phyloP scores from a whole-genome alignment of 805 yeast species.

The Candida loeiensis region DNA sequence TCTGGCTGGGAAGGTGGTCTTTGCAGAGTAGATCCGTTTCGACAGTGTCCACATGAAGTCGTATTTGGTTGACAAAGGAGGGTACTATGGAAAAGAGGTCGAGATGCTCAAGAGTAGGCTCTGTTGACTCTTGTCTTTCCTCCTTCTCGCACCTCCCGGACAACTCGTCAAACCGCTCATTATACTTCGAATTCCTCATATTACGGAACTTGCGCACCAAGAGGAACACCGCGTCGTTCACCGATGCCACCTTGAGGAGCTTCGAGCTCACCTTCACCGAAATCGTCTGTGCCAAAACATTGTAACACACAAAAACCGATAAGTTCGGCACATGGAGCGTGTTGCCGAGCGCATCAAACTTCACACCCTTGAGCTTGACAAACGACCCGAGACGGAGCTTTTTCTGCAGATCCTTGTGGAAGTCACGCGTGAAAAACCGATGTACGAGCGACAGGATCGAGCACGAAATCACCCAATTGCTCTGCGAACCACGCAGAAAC shows the following conservation, averaged over 20 bases:
- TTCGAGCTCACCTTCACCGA: slow-evolving; percentile 25
- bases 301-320: slow-evolving; percentile 24
- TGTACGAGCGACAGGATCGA: slow-evolving; percentile 22
- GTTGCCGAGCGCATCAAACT: slow-evolving; percentile 32
- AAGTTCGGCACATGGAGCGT: slow-evolving; percentile 23
- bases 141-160: too few relatives aligned
- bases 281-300: slow-evolving; percentile 20
- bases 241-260: slow-evolving; percentile 27
- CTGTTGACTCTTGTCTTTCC: background rate
- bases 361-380: slow-evolving; percentile 30
- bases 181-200: slow-evolving; percentile 25
- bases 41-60: slow-evolving; percentile 23
- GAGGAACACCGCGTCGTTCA: slow-evolving; percentile 36
- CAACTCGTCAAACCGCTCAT: slow-evolving; percentile 9
- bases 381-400: slow-evolving; percentile 12
- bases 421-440: slow-evolving; percentile 26
- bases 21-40: slow-evolving; percentile 38
- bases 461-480: slow-evolving; percentile 21
- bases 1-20: slow-evolving; percentile 37
- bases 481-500: slow-evolving; percentile 20
- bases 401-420: slow-evolving; percentile 11
- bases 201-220: slow-evolving; percentile 32
- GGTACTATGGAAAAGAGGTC: slow-evolving; percentile 36
- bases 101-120: background rate
- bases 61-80: slow-evolving; percentile 21